Base-by-base conservation (phyloP, 441 rosid genomes). In the Erodium moschatum region DNA sequence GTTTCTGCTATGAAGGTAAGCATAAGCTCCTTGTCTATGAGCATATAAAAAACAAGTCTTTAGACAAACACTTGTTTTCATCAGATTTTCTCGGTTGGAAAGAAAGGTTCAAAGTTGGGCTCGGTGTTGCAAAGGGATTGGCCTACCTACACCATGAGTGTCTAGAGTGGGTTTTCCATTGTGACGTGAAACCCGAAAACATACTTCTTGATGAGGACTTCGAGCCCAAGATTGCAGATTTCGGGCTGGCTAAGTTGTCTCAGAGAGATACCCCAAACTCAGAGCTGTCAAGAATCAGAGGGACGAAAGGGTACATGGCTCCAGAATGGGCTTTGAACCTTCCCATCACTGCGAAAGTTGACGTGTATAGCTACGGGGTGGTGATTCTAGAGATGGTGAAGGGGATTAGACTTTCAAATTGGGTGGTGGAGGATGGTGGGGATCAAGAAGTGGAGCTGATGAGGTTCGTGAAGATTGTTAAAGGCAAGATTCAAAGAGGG, bases 291-390 rank as follows among this genome's bases (percentile, higher is more conserved):
- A 50, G 6, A 50, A 50, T 50, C 5, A n/a, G 56, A n/a, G 56
- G 56, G 13, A 50, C 56, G 18, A 11, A 11, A 50, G 56, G 56
- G 56, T 50, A 50, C 18, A 50, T n/a, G 56, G 56, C 56, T 50
- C 56, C 56, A 0, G 56, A 50, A 50, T 50, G 56, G 56, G 56
- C 56, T 1, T 12, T 50, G 56, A 50, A 50, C 5, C 56, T 50
- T n/a, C 56, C 56, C 16, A 50, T 50, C 56, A 50, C 56, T n/a
- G 56, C 56, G 16, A 50, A 13, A 50, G 56, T 50, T n/a, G 56
- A 50, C 4, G 56, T n/a, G 15, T 50, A 50, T n/a, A 50, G 56
- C 16, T 50, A 50, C 56, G 56, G 56, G 16, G 56, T 50, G 1
- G 56, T 50, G 15, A 50, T 50, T 50, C n/a, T 50, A 1, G 56